A percentile compares a stretch with the other conserved stretches of the same genome.
Conservation (phyloP, 2,329 filamentous ascomycete genomes). For the Chaetomiaceae sp. region DNA sequence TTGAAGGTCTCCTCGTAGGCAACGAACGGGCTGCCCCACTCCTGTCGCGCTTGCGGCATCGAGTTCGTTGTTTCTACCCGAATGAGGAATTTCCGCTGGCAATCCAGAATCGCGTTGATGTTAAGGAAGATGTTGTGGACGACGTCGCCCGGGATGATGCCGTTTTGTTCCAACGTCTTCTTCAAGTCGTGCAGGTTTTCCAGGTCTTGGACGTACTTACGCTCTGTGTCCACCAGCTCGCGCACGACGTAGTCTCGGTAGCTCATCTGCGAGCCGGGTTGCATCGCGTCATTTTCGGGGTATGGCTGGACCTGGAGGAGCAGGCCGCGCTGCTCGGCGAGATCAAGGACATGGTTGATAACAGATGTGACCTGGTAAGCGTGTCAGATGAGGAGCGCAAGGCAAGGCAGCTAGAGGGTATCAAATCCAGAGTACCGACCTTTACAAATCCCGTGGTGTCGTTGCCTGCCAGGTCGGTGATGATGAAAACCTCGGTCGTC, state of each 20-base stretch:
- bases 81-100: constrained; percentile 91
- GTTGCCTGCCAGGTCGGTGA: constrained; percentile 84
- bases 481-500: constrained; percentile 74
- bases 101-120: constrained; percentile 88
- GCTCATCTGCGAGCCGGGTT: constrained; percentile 61
- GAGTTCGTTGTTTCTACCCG: constrained; percentile 94
- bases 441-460: constrained; percentile 98
- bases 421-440: constrained; percentile 38
- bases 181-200: constrained; percentile 92
- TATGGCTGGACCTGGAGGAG: constrained; percentile 57
- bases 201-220: constrained; percentile 95
- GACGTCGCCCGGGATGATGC: constrained; percentile 79
- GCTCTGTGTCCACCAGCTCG: constrained; percentile 89
- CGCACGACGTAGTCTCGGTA: constrained; percentile 82
- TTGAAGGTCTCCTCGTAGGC: constrained; percentile 80
- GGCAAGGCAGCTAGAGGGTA: constrained; percentile 18
- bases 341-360: constrained; percentile 85
- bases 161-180: constrained; percentile 80
- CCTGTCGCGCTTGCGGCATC: constrained; percentile 66
- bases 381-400: constrained; percentile 4
- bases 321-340: constrained; percentile 70
- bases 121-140: constrained; percentile 96
- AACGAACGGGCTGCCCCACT: constrained; percentile 91
- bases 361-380: constrained; percentile 68
- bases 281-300: constrained; percentile 47